phyloP scores from a whole-genome alignment of 1,139 yeast species.

The Candida sojae region DNA sequence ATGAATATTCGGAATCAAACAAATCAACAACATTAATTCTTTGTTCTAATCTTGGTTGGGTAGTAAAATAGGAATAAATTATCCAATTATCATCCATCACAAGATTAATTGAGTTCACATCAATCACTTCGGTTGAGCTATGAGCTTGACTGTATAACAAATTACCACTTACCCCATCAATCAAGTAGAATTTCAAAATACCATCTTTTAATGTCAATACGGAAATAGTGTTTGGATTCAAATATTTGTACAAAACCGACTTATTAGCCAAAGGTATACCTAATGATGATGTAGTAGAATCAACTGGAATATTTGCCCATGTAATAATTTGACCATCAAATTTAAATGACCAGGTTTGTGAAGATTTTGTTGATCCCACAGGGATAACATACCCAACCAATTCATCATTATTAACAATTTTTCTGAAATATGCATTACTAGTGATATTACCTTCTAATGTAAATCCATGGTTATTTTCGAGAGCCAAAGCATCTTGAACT shows the following conservation, averaged over 20 bases:
- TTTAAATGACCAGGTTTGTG: constrained; percentile 32
- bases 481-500: constrained; percentile 9
- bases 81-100: constrained; percentile 85
- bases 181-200: constrained; percentile 46
- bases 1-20: constrained; percentile 59
- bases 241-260: constrained; percentile 79
- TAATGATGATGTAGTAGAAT: constrained; percentile 57
- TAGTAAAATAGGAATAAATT: constrained; percentile 63
- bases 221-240: constrained; percentile 69
- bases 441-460: background rate
- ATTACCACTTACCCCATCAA: constrained; percentile 74
- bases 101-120: constrained; percentile 43
- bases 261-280: constrained; percentile 74
- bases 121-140: constrained; percentile 41
- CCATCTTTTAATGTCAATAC: constrained; percentile 47
- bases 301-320: constrained; percentile 30
- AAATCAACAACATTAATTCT: constrained; percentile 75
- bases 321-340: constrained; percentile 21
- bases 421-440: constrained; percentile 18
- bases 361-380: constrained; percentile 10
- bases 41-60: constrained; percentile 52
- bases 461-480: constrained; percentile 10
- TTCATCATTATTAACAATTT: constrained; percentile 10
- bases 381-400: constrained; percentile 27
- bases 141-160: constrained; percentile 51